Evolutionary conservation across 1,139 yeast species (phyloP).

Genomic region (Meyerozyma smithsonii): DNA sequence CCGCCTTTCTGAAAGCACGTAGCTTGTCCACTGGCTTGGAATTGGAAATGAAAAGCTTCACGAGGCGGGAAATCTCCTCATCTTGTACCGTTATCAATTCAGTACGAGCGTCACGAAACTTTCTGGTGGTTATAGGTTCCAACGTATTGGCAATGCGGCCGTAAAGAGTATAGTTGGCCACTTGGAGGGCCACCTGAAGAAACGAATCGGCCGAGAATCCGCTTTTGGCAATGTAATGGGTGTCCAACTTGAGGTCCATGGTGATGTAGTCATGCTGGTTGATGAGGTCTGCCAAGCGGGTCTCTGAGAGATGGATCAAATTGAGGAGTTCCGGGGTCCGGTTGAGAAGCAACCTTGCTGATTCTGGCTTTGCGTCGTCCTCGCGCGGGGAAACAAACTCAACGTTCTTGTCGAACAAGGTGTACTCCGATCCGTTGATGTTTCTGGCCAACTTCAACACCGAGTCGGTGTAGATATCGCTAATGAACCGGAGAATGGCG

Average conservation of each 20-base stretch:
- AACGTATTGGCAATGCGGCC: constrained; percentile 64
- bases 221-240: constrained; percentile 45
- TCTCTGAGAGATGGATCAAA: constrained; percentile 66
- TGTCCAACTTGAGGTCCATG: constrained; percentile 34
- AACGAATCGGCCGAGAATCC: constrained; percentile 61
- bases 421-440: constrained; percentile 67
- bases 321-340: constrained; percentile 42
- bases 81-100: constrained; percentile 64
- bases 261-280: constrained; percentile 63
- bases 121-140: constrained; percentile 72
- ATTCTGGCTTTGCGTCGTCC: constrained; percentile 37
- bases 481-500: constrained; percentile 64
- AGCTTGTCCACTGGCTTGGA: constrained; percentile 45
- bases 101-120: constrained; percentile 62
- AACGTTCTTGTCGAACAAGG: constrained; percentile 47
- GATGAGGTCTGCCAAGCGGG: constrained; percentile 69
- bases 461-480: constrained; percentile 73
- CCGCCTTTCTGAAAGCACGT: constrained; percentile 47
- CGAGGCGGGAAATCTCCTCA: constrained; percentile 46
- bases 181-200: constrained; percentile 63
- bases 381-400: constrained; percentile 35
- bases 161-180: constrained; percentile 67
- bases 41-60: constrained; percentile 57
- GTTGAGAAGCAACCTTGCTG: constrained; percentile 41
- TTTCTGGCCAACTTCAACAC: constrained; percentile 66